Base-by-base conservation (phyloP, 73 alveolate species). In the Blepharisma japonicum region DNA sequence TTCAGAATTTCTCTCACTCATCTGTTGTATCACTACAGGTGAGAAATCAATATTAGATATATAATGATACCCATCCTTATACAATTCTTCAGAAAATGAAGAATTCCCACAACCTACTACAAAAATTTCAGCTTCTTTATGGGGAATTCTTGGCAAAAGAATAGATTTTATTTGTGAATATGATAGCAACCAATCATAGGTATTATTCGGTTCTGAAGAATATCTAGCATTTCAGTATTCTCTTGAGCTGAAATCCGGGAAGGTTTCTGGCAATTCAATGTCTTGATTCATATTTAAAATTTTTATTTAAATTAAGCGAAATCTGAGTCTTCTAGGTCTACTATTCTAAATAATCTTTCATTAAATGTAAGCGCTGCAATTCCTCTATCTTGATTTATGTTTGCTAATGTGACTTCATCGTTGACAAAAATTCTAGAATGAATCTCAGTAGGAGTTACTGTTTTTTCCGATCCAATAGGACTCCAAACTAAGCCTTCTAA, bases 31-130 rank as follows among this genome's bases (percentile, higher is more conserved):
- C 2, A 79, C 90, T 23, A 71, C 70, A 45, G 77, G 68, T 0
- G 83, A 61, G 55, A 78, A 79, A 61, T 83, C 90, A 21, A 83
- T 83, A 61, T 83, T 83, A 6, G 83, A 74, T 8, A 83, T 71
- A 46, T 83, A 48, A 50, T 78, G 77, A 42, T 48, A 48, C 45
- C 55, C 82, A 45, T 77, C 90, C 39, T 53, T 55, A 47, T 83
- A 83, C 14, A 83, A 45, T 45, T 83, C 83, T 79, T 83, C 90
- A 11, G 83, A 71, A 18, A 83, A 50, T 66, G 71, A 48, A 6
- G 79, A 45, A 9, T 72, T 83, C 7, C 90, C 90, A 61, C 90
- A 83, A 0, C 90, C 90, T 6, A 68, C 68, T 42, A 78, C 47
- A 48, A 83, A 78, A 32, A 83, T 80, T 83, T 83, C 71, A 61